phyloP scores from a whole-genome alignment of 257 asterid genomes.

The Thymus mandschuricus region DNA sequence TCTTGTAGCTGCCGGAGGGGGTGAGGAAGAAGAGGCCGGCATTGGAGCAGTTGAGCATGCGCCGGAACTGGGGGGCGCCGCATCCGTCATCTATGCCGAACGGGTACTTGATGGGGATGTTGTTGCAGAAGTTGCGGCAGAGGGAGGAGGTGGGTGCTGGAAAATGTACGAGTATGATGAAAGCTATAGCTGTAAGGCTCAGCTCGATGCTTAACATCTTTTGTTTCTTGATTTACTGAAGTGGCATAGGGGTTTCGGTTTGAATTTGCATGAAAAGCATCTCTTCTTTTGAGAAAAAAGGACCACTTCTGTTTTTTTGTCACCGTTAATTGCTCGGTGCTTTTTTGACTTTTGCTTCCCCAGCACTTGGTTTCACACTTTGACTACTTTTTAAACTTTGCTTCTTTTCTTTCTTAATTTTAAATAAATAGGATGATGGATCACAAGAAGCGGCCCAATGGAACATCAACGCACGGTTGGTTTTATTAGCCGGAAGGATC shows the following conservation, averaged over 20 bases:
- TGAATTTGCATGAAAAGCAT: slow-evolving; percentile 4
- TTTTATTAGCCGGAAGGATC: too few relatives aligned
- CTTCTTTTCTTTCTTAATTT: too few relatives aligned
- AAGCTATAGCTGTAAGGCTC: slow-evolving; percentile 14
- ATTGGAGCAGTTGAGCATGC: slow-evolving; percentile 78
- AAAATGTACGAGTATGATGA: slow-evolving; percentile 18
- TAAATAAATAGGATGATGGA: too few relatives aligned
- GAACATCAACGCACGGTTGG: too few relatives aligned
- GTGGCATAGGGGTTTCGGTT: not conserved
- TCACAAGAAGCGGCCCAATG: too few relatives aligned
- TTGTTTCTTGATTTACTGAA: not conserved
- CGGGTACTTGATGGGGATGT: slow-evolving; percentile 77
- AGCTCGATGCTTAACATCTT: not conserved
- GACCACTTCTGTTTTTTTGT: not conserved
- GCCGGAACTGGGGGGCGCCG: slow-evolving; percentile 69
- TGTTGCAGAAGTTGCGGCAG: slow-evolving; percentile 76
- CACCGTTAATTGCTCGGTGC: slow-evolving; percentile 43
- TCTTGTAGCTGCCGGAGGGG: slow-evolving; percentile 87
- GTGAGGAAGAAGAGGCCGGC: slow-evolving; percentile 67
- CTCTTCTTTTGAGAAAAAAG: slow-evolving; percentile 29
- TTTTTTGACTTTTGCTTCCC: slow-evolving; percentile 36
- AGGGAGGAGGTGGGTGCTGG: slow-evolving; percentile 33
- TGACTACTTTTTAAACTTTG: not conserved
- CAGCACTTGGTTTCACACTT: not conserved
- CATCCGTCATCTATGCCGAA: slow-evolving; percentile 92